Conservation (phyloP, 1,284 basidiomycete species). For the Exobasidium rhododendri region DNA sequence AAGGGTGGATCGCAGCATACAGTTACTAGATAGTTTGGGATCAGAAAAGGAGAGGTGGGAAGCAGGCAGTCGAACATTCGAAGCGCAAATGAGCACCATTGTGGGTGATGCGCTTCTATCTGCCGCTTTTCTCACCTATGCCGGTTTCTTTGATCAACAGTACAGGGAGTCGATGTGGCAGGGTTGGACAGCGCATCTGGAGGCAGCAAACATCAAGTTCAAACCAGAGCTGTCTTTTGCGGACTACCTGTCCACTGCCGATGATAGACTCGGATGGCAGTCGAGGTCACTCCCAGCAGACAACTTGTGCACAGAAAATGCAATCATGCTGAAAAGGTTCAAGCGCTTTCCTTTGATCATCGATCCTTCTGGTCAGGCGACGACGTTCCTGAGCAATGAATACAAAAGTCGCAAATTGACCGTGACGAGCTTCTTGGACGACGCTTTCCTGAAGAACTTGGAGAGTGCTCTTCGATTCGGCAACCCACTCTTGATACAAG, state of each 20-base stretch:
- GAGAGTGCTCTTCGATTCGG: conserved; percentile 99
- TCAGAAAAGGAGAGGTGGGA: conserved; percentile 96
- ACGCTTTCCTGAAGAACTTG: conserved; percentile 95
- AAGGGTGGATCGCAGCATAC: conserved; percentile 96
- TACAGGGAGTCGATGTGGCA: conserved; percentile 97
- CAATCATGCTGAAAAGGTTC: conserved; percentile 92
- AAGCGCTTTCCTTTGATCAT: conserved; percentile 97
- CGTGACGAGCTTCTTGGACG: conserved; percentile 96
- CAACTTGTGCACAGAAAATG: conserved; percentile 94
- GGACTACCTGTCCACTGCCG: conserved; percentile 95
- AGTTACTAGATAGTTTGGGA: conserved; percentile 85
- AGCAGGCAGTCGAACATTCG: conserved; percentile 88
- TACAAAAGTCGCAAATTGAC: conserved; percentile 96
- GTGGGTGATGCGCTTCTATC: conserved; percentile 95
- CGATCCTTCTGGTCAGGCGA: conserved; percentile 98
- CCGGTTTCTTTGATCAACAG: conserved; percentile 97
- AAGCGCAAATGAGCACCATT: conserved; percentile 97
- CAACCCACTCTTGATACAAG: conserved; percentile 92
- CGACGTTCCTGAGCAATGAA: conserved; percentile 86
- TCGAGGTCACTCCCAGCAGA: conserved; percentile 90
- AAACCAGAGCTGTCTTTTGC: conserved; percentile 87
- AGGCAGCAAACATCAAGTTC: conserved; percentile 85
- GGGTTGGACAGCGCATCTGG: conserved; percentile 84
- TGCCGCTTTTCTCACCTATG: conserved; percentile 93
- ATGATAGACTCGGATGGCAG: conserved; percentile 93